Base-by-base conservation (phyloP, 257 asterid genomes). In the Verbena officinalis region DNA sequence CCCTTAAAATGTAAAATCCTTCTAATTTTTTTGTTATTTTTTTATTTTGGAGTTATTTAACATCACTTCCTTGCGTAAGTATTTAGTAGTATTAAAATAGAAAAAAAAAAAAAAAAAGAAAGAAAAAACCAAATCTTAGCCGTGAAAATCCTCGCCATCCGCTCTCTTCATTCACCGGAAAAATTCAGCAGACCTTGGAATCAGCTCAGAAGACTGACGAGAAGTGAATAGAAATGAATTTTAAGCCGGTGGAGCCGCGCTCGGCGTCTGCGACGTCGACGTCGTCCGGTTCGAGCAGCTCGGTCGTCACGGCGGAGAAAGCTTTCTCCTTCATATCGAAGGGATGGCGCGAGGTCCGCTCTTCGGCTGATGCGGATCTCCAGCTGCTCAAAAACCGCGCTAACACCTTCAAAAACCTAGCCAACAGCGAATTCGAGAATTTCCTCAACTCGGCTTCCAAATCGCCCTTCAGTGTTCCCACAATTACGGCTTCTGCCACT, bases 311-410 rank as follows among this genome's bases (percentile, higher is more conserved):
- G 59, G 97, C 98, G 55, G 94, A 87, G 87, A 89, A 93, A 20
- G 98, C 98, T 7, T 61, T 90, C 39, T 94, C 99, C 56, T 88
- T 94, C 77, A 80, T 94, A 45, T 88, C 99, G 30, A 90, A 90
- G 74, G 97, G 99, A 17, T 94, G 97, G 99, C 83, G 89, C 61
- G 96, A 94, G 78, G 97, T 94, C 45, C 95, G 99, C 16, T 84
- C 99, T 0, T 94, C 99, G 0, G 99, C 99, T 27, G 96, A 84
- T 61, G 97, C 99, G 12, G 99, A 94, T 77, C 73, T 94, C 43
- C 96, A 88, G 63, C 72, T 90, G 62, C 83, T 94, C 5, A 94
- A 91, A 54, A 91, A 74, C 70, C 84, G 99, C 14, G 97, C 99
- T 13, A 80, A 83, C 77, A 78, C 96, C 17, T 83, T 94, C 77